These are phyloP conservation scores for Rhamnella rubrinervis DNA, from an alignment of 331 rosid species.

Conservation along the genomic window DNA sequence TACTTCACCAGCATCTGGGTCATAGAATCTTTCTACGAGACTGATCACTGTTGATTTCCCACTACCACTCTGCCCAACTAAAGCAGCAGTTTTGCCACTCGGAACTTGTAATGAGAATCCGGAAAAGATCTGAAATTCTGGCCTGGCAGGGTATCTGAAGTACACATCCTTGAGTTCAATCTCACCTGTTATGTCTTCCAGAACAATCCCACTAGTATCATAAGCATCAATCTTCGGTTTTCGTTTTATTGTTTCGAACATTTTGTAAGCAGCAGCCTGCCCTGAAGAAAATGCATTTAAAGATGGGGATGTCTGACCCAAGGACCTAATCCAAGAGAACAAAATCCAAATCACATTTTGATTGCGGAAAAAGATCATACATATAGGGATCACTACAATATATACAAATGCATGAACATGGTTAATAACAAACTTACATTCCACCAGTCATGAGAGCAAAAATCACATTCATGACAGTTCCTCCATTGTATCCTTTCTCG, in stretches of 20 bases:
- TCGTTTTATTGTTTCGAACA: conserved; percentile 79
- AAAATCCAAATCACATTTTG: not conserved
- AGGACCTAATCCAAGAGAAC: conserved; percentile 35
- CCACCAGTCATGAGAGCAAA: conserved; percentile 82
- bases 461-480: conserved; percentile 64
- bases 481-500: conserved; percentile 67
- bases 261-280: conserved; percentile 84
- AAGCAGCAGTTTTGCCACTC: conserved; percentile 69
- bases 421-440: conserved; percentile 45
- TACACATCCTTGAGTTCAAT: conserved; percentile 73
- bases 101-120: conserved; percentile 75
- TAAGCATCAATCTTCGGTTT: conserved; percentile 66
- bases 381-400: not conserved
- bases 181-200: conserved; percentile 67
- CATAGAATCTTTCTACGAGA: conserved; percentile 80
- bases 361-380: not conserved
- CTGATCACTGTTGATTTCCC: conserved; percentile 86
- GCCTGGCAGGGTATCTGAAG: conserved; percentile 83
- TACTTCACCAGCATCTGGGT: conserved; percentile 80
- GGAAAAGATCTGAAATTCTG: conserved; percentile 66
- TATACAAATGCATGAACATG: not conserved
- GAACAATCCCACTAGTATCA: conserved; percentile 54
- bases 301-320: conserved; percentile 80
- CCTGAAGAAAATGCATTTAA: conserved; percentile 85
- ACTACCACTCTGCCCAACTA: conserved; percentile 96